Conservation (phyloP, 345 rosid genomes). For the Salix purpurea region DNA sequence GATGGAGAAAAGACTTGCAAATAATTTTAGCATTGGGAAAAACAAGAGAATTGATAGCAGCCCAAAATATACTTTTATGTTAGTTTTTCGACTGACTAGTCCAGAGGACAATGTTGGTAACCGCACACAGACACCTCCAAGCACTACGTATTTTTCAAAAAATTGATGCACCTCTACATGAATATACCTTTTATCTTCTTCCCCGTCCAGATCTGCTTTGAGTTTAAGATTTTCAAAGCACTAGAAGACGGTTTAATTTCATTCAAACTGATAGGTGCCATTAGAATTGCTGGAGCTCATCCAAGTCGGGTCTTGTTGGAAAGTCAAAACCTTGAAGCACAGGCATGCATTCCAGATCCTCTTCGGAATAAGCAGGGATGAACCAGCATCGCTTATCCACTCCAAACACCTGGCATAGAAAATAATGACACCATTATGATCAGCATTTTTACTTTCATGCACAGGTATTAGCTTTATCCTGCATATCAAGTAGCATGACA, state of each 20-base stretch:
- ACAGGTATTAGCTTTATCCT: neutral
- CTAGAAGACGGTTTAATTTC: neutral
- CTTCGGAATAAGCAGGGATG: conserved; percentile 58
- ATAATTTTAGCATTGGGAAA: neutral
- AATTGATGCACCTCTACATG: neutral
- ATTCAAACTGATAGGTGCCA: neutral
- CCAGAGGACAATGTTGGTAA: neutral
- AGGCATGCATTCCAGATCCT: conserved; percentile 46
- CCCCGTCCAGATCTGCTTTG: neutral
- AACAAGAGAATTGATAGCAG: neutral
- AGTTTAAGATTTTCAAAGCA: neutral
- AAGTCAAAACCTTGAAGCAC: conserved; percentile 53
- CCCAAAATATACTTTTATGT: neutral
- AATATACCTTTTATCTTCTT: neutral
- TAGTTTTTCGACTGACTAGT: neutral
- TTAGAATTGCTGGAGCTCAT: conserved; percentile 21
- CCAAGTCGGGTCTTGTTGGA: conserved; percentile 45
- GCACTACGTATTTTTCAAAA: neutral
- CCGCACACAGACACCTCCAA: neutral
- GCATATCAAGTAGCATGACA: neutral
- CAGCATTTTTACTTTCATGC: neutral
- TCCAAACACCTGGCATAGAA: conserved; percentile 53
- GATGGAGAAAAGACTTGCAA: neutral
- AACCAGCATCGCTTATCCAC: conserved; percentile 61
- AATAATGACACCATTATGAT: neutral